A percentile compares a stretch with the other conserved stretches of the same genome.
phyloP scores from a whole-genome alignment of 345 rosid genomes.

The Murraya koenigii region DNA sequence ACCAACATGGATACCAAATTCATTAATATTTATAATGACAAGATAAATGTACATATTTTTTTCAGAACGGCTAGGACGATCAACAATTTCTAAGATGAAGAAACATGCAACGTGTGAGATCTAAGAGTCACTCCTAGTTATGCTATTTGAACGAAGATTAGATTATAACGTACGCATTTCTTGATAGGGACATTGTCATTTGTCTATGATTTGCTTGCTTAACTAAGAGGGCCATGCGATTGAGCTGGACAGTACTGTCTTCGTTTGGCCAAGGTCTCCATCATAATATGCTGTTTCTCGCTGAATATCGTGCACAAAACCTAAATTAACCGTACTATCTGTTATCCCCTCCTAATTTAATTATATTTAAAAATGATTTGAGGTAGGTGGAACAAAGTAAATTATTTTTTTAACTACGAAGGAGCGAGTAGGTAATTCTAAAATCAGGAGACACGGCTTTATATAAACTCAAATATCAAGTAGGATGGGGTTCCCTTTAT shows the following conservation, averaged over 20 bases:
- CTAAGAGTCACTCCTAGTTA: constrained; percentile 22
- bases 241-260: not conserved
- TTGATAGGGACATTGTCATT: constrained; percentile 12
- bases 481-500: too few species aligned
- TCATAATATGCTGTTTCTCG: not conserved
- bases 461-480: too few species aligned
- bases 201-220: constrained; percentile 8
- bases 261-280: not conserved
- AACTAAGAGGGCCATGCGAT: not conserved
- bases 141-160: not conserved
- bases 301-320: not conserved
- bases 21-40: not conserved
- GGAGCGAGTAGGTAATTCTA: too few species aligned
- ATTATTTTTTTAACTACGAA: too few species aligned
- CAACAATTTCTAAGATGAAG: constrained; percentile 27
- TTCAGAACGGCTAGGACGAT: not conserved
- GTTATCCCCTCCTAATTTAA: too few species aligned
- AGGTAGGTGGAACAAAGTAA: too few species aligned
- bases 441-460: too few species aligned
- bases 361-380: too few species aligned
- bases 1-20: constrained; percentile 17
- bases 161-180: not conserved
- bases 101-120: constrained; percentile 39
- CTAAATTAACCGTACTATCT: not conserved
- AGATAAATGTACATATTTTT: constrained; percentile 5